Base-by-base conservation (phyloP, 2,329 filamentous ascomycete species). In the Phialophora macrospora region DNA sequence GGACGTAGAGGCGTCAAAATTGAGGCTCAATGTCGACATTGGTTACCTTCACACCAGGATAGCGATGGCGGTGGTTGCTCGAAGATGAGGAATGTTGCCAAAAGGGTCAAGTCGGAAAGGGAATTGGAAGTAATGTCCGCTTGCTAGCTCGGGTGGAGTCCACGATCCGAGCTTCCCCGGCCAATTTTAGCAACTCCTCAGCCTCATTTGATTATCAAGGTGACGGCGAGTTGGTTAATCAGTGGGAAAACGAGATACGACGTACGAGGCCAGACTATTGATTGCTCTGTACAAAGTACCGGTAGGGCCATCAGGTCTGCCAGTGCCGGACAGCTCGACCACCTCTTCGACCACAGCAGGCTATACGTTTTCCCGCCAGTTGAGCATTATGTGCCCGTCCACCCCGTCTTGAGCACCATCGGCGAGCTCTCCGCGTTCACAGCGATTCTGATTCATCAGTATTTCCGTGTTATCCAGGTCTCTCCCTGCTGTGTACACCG, bases 131-230 rank as follows among this genome's bases (percentile, higher is more conserved):
- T 26, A 30, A n/a, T 30, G 41, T 44, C 17, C 56, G 11, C 20
- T 22, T 30, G 22, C 41, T 26, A 44, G 44, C 17, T n/a, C 55
- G 1, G n/a, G 41, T 22, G 56, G 56, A 46, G 14, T 24, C 46
- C 17, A 24, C 4, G 26, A 22, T 54, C 58, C 58, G 58, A 52
- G 22, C n/a, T 26, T 24, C 58, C 58, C 57, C 57, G 58, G 17
- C 58, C 58, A 60, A 28, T 41, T 52, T 60, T 52, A 52, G 58
- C 46, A 60, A 60, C 46, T 52, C 46, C 30, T 60, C 58, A 60
- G 58, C 58, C 58, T 54, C 58, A 52, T 32, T 22, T 28, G 26
- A n/a, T 44, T n/a, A 44, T 54, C 14, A 20, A 28, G 26, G 3
- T 11, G 11, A 32, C n/a, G 14, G 30, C 17, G 26, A 51, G 52